These are phyloP conservation scores for Coniosporium tulheliwenetii DNA, from an alignment of 2,329 filamentous ascomycete species.

Conservation along the genomic window DNA sequence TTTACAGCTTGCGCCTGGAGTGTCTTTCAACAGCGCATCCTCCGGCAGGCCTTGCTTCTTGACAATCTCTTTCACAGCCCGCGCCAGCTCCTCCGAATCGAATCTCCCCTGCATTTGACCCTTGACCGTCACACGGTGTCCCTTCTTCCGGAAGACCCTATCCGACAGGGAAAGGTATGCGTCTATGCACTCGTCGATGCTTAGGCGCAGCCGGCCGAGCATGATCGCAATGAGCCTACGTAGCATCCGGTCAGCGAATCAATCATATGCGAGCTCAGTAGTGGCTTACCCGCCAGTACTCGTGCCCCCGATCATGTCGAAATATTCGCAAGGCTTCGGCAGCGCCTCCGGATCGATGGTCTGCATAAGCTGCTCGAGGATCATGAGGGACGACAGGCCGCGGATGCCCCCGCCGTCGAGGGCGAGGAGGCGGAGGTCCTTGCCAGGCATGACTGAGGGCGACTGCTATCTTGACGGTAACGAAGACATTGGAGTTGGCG, in stretches of 20 bases:
- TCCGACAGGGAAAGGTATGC: slow-evolving; percentile 3
- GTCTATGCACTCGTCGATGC: slow-evolving; percentile 6
- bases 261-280: no score
- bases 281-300: slow-evolving; percentile 19
- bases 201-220: slow-evolving; percentile 8
- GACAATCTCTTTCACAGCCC: slow-evolving; percentile 6
- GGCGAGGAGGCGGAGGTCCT: slow-evolving; percentile 2
- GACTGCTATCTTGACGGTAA: no score
- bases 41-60: slow-evolving; percentile 8
- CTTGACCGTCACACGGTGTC: neutral
- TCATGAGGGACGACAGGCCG: slow-evolving; percentile 20
- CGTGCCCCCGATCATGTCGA: slow-evolving; percentile 25
- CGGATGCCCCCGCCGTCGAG: slow-evolving; percentile 25
- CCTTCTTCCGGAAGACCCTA: slow-evolving; percentile 3
- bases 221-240: slow-evolving; percentile 8
- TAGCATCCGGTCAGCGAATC: neutral
- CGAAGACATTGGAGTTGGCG: no score
- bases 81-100: slow-evolving; percentile 1
- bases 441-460: neutral
- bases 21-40: slow-evolving; percentile 13
- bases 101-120: slow-evolving; percentile 4
- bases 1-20: slow-evolving; percentile 10
- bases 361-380: slow-evolving; percentile 20
- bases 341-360: slow-evolving; percentile 12
- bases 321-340: slow-evolving; percentile 20